phyloP scores from a whole-genome alignment of 2,329 filamentous ascomycete genomes.

The Penicillium sp. region DNA sequence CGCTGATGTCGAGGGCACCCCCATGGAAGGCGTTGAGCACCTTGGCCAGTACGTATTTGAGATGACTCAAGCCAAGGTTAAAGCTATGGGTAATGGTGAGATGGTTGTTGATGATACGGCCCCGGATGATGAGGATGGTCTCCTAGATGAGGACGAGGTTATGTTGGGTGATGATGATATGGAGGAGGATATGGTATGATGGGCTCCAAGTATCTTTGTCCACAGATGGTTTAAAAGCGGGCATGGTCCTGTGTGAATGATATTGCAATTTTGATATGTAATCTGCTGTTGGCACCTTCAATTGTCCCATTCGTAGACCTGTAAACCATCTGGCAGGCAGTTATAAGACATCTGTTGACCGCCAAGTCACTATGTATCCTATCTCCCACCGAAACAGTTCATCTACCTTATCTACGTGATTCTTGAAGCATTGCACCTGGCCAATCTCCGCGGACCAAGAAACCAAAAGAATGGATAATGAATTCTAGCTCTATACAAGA shows the following conservation, averaged over 20 bases:
- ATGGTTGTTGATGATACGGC: slow-evolving; percentile 35
- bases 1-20: slow-evolving; percentile 50
- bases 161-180: slow-evolving; percentile 34
- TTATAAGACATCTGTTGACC: too few species aligned
- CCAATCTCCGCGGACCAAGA: too few species aligned
- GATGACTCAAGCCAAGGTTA: slow-evolving; percentile 74
- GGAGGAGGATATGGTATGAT: slow-evolving; percentile 34
- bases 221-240: slow-evolving; percentile 5
- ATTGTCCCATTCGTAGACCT: not conserved
- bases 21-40: slow-evolving; percentile 90
- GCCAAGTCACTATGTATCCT: too few species aligned
- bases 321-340: not conserved
- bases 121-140: slow-evolving; percentile 27
- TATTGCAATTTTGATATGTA: slow-evolving; percentile 4
- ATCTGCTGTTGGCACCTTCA: not conserved
- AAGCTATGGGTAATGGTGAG: slow-evolving; percentile 49
- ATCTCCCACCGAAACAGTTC: too few species aligned
- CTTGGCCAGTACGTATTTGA: slow-evolving; percentile 93
- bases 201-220: slow-evolving; percentile 2
- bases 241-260: slow-evolving; percentile 3
- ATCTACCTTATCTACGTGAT: too few species aligned
- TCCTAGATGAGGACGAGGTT: slow-evolving; percentile 33
- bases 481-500: not conserved
- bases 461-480: not conserved
- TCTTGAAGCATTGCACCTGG: too few species aligned